Base-by-base conservation (phyloP, 2,329 filamentous ascomycete genomes). In the Diaporthe eres region DNA sequence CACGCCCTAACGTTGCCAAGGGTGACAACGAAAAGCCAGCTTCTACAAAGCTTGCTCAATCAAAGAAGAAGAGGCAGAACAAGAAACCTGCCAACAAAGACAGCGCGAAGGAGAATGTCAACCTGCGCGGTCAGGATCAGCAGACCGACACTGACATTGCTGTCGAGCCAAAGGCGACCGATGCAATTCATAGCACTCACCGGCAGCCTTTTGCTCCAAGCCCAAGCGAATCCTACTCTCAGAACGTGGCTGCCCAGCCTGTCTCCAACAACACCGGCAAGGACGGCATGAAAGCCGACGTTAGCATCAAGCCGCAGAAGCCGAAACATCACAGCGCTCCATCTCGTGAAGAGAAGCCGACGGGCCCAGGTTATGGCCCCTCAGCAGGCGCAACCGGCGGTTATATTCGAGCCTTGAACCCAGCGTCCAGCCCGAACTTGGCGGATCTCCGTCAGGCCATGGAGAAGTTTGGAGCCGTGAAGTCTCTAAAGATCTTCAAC, bases 401-500 rank as follows among this genome's bases (percentile, higher is more conserved):
- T 4, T 72, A 72, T 49, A 47, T 72, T 51, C 58, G 49, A 22
- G 7, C 47, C n/a, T 25, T 34, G 5, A 47, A 37, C 25, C 13
- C 39, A 1, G 4, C 2, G 7, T 17, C 60, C 7, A 22, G 49
- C 9, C 17, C 39, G 1, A 39, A 22, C 2, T 7, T 22, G 28
- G 28, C 28, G 4, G 25, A 25, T n/a, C 51, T 75, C 8, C 31
- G 74, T 55, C 58, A 44, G n/a, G 58, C 47, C 10, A 72, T 75
- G 58, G 68, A 75, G 74, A 19, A 39, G 13, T 75, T 72, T 15
- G 67, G 74, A 8, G n/a, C 25, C 6, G 74, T 72, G 22, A 25
- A 9, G 17, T 72, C 49, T n/a, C 53, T 75, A 25, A 67, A n/a
- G 17, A 25, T 60, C 28, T 53, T 12, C 15, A 39, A 67, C 19